Conservation (phyloP, 1,284 basidiomycete species). For the Moesziomyces parantarcticus region DNA sequence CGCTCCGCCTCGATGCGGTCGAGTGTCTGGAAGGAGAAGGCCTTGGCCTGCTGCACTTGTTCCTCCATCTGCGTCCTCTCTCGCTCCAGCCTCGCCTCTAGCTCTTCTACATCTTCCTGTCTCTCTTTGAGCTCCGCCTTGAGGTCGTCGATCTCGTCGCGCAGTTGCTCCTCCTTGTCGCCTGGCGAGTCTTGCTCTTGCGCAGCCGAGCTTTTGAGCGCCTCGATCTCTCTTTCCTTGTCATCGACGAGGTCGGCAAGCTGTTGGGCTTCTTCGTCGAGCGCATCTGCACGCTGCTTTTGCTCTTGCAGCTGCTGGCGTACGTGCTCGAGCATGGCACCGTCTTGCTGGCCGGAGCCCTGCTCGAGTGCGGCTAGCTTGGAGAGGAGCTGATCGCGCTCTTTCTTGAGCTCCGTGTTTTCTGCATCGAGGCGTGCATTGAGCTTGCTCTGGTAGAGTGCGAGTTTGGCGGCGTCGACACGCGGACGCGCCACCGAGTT, state of each 20-base stretch:
- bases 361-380: conserved; percentile 28
- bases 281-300: conserved; percentile 32
- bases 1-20: conserved; percentile 43
- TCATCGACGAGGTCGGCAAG: conserved; percentile 47
- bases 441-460: conserved; percentile 49
- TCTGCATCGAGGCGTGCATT: conserved; percentile 48
- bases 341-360: conserved; percentile 1
- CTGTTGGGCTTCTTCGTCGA: conserved; percentile 48
- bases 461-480: conserved; percentile 44
- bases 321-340: conserved; percentile 6
- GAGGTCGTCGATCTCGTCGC: conserved; percentile 32
- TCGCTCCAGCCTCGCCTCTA: conserved; percentile 33
- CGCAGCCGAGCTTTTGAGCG: conserved; percentile 6
- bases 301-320: conserved; percentile 20
- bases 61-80: conserved; percentile 45
- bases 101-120: conserved; percentile 39
- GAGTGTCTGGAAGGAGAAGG: conserved; percentile 45
- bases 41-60: conserved; percentile 49
- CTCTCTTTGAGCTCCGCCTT: conserved; percentile 34
- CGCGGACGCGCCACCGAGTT: conserved; percentile 40
- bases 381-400: conserved; percentile 32
- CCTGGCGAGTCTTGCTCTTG: neutral
- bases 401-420: conserved; percentile 47
- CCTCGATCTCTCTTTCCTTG: conserved; percentile 33
- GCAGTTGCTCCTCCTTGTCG: conserved; percentile 12